Percentiles rank a stretch among this genome's conserved stretches.
These are phyloP conservation scores for Eucalyptus sp. DNA, from an alignment of 345 rosid species.

Conservation along the genomic window DNA sequence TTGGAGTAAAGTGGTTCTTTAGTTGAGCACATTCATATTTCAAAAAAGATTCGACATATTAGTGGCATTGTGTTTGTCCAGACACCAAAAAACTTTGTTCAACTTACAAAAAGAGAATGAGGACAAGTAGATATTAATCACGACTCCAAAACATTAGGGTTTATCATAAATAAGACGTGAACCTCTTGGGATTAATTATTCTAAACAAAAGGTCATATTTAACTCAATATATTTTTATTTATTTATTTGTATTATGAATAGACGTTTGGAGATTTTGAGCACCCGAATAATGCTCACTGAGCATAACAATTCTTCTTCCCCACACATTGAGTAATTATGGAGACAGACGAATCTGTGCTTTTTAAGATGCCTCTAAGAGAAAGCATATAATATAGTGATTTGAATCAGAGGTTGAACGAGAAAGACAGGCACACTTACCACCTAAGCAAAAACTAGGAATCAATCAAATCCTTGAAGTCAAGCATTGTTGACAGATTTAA, in stretches of 20 bases:
- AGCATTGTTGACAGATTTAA: too few relatives aligned
- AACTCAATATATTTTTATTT: too few relatives aligned
- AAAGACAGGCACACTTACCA: not conserved
- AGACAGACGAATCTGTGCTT: not conserved
- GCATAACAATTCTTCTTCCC: not conserved
- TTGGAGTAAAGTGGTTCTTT: not conserved
- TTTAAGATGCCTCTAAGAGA: accelerated
- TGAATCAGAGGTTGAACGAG: not conserved
- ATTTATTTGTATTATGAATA: not conserved
- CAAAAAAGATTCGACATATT: too few relatives aligned
- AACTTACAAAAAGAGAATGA: not conserved
- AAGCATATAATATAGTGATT: not conserved
- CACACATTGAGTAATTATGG: not conserved
- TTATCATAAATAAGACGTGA: not conserved
- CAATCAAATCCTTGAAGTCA: not conserved
- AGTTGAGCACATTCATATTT: not conserved
- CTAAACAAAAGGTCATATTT: not conserved
- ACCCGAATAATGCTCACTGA: accelerated
- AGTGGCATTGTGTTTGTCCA: not conserved
- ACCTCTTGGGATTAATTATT: not conserved
- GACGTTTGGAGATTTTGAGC: not conserved
- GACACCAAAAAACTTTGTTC: not conserved
- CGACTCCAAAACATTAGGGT: not conserved
- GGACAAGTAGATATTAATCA: not conserved
- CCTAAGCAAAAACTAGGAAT: not conserved